A percentile compares a stretch with the other conserved stretches of the same genome.
Evolutionary conservation across 352 stramenopile genomes (phyloP).

Genomic region (Globisporangium nodosum): DNA sequence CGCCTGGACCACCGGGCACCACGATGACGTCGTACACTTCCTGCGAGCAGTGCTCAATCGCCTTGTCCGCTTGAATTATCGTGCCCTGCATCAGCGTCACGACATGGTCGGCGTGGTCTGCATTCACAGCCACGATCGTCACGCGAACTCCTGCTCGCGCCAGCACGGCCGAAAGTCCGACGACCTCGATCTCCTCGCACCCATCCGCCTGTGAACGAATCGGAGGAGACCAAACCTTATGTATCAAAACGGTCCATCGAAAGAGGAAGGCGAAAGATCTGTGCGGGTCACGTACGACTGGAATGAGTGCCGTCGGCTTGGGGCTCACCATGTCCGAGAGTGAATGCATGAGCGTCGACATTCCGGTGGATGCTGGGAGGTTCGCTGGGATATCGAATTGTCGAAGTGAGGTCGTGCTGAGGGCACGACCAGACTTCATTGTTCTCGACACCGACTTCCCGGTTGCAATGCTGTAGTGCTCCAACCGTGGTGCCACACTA

Average conservation of each 20-base stretch:
- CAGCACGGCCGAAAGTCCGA: constrained; percentile 40
- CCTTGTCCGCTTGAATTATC: constrained; percentile 54
- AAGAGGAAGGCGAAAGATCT: not conserved
- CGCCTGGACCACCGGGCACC: constrained; percentile 50
- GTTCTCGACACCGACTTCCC: not conserved
- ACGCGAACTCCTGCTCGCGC: constrained; percentile 56
- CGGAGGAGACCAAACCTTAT: not conserved
- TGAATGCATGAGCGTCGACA: constrained; percentile 42
- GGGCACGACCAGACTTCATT: too few relatives aligned
- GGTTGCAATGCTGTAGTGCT: not conserved
- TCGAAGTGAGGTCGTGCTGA: too few relatives aligned
- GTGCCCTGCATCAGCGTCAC: constrained; percentile 52
- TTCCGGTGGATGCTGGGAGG: constrained; percentile 6
- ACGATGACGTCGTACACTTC: constrained; percentile 60
- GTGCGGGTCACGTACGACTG: constrained; percentile 27
- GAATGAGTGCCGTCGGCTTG: constrained; percentile 56
- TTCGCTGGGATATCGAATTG: not conserved
- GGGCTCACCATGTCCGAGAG: constrained; percentile 55
- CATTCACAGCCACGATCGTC: constrained; percentile 46
- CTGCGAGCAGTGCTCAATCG: constrained; percentile 51
- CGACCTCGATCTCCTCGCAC: constrained; percentile 67
- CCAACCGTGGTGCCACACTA: not conserved
- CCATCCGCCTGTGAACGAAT: constrained; percentile 26
- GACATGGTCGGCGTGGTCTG: constrained; percentile 38
- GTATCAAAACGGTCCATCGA: not conserved